These are phyloP conservation scores for Mycena alexandri DNA, from an alignment of 768 basidiomycete species.

Conservation along the genomic window DNA sequence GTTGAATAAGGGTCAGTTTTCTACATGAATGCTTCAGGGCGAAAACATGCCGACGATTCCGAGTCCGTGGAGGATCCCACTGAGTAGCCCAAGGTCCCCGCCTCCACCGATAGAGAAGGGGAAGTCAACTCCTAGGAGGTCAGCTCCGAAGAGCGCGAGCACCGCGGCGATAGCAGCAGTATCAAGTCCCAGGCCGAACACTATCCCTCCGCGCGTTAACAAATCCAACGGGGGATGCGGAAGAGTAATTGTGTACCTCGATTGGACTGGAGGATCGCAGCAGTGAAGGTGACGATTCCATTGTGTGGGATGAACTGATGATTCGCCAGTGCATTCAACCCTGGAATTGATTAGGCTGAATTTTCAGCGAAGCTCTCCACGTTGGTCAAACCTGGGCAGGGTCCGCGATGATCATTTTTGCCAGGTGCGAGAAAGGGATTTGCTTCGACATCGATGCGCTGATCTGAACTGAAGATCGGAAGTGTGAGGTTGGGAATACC, in stretches of 20 bases:
- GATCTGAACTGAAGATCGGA: not conserved
- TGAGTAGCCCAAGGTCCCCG: not conserved
- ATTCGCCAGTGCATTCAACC: slow-evolving; percentile 24
- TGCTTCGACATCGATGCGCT: not conserved
- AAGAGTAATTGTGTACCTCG: not conserved
- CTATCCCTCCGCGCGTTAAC: too few species aligned
- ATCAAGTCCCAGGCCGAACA: not conserved
- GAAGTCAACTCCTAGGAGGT: not conserved
- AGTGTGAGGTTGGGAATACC: not conserved
- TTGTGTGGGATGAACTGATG: slow-evolving; percentile 1
- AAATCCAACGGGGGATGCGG: too few species aligned
- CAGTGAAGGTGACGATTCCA: not conserved
- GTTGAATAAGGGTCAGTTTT: too few species aligned
- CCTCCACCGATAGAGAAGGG: slow-evolving; percentile 4
- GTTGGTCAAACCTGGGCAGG: too few species aligned
- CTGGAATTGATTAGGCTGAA: too few species aligned
- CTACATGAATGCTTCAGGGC: too few species aligned
- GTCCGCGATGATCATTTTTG: slow-evolving; percentile 11
- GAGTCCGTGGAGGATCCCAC: slow-evolving; percentile 1
- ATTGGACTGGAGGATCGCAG: not conserved
- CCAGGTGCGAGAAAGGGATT: not conserved
- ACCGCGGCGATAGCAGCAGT: not conserved
- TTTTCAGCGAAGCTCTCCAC: too few species aligned
- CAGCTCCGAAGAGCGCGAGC: slow-evolving; percentile 14
- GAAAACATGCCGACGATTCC: not conserved